A percentile compares a stretch with the other conserved stretches of the same genome.
Conservation (phyloP, 2,329 filamentous ascomycete genomes). For the Trichoderma pleuroti region DNA sequence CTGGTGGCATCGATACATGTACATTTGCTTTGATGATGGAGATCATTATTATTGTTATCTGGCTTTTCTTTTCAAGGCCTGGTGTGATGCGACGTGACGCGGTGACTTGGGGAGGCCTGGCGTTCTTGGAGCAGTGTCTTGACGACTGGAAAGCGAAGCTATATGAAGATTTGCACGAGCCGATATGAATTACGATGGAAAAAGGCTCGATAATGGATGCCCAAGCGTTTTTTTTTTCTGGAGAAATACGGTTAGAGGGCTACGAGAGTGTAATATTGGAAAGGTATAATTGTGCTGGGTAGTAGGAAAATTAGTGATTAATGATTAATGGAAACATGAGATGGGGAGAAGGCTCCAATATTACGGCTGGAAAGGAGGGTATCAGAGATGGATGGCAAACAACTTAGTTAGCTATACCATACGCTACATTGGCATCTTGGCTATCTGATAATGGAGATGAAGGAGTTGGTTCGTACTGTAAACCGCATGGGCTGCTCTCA, state of each 20-base stretch:
- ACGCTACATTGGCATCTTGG: background rate
- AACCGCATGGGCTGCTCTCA: background rate
- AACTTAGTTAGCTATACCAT: background rate
- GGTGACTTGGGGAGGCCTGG: slow-evolving; percentile 12
- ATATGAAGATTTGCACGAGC: background rate
- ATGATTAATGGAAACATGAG: slow-evolving; percentile 19
- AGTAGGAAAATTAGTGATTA: slow-evolving; percentile 14
- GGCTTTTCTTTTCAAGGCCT: background rate
- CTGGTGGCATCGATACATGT: slow-evolving; percentile 16
- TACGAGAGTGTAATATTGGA: slow-evolving; percentile 1
- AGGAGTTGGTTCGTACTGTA: background rate
- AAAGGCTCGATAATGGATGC: background rate
- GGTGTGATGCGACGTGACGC: background rate
- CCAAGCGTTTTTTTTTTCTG: background rate
- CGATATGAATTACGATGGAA: slow-evolving; percentile 2
- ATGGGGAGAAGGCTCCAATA: background rate
- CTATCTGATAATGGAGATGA: background rate
- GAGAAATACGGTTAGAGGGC: background rate
- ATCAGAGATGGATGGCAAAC: slow-evolving; percentile 10
- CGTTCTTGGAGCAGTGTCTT: slow-evolving; percentile 18
- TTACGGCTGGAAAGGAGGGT: background rate
- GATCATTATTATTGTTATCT: background rate
- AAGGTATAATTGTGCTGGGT: slow-evolving; percentile 6
- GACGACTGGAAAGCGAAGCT: slow-evolving; percentile 4
- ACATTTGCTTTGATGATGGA: slow-evolving; percentile 19